A percentile compares a stretch with the other conserved stretches of the same genome.
Evolutionary conservation across 495 filamentous ascomycete genomes (phyloP).

Genomic region (Daldinia loculata): DNA sequence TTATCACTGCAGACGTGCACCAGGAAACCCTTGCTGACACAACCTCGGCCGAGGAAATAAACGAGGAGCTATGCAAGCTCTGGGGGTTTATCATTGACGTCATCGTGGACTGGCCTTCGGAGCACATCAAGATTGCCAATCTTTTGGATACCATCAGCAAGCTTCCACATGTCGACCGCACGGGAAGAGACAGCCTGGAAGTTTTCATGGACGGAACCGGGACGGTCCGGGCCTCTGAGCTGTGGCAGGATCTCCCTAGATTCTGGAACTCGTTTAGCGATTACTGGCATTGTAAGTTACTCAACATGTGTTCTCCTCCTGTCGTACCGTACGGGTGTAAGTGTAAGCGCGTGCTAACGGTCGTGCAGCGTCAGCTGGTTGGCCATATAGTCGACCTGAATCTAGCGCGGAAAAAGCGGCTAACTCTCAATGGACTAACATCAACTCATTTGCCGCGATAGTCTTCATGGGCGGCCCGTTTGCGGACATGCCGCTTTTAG

Average conservation of each 20-base stretch:
- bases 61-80: background rate
- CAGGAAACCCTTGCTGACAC: background rate
- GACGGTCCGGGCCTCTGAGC: background rate
- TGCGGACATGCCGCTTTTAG: background rate
- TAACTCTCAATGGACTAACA: background rate
- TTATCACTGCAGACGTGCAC: background rate
- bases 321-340: too few species aligned
- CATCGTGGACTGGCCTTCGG: background rate
- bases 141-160: background rate
- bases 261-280: conserved; percentile 6
- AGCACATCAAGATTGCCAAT: background rate
- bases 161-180: background rate
- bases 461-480: background rate
- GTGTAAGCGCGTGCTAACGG: background rate
- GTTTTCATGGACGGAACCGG: background rate
- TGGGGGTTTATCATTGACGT: background rate
- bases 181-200: background rate
- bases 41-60: background rate
- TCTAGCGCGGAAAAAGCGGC: background rate
- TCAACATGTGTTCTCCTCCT: background rate
- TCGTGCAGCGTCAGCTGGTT: background rate
- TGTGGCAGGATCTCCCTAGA: background rate
- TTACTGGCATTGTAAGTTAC: conserved; percentile 7
- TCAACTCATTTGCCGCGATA: background rate
- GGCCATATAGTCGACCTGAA: background rate